Evolutionary conservation across 148 eudicot species (phyloP).

Genomic region (Hydrangea macrophylla): DNA sequence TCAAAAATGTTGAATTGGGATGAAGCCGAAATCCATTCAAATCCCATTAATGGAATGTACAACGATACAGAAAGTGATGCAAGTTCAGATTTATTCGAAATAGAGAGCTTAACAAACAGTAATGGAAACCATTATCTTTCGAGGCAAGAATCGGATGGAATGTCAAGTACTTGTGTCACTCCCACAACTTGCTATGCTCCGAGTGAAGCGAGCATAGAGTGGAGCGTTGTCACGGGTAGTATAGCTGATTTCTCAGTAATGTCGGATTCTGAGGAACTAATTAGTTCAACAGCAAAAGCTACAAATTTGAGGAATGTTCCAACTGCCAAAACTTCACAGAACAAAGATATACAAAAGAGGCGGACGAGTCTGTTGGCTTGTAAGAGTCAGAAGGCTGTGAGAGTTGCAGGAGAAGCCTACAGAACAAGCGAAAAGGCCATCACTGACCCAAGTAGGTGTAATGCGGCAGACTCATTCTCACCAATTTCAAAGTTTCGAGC

Average conservation of each 20-base stretch:
- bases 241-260: conserved; percentile 53
- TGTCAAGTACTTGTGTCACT: conserved; percentile 26
- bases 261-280: conserved; percentile 50
- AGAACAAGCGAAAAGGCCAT: conserved; percentile 6
- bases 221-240: conserved; percentile 86
- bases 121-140: conserved; percentile 30
- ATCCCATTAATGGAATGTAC: conserved; percentile 9
- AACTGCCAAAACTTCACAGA: neutral
- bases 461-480: conserved; percentile 25
- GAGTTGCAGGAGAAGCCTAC: conserved; percentile 50
- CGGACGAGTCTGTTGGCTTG: conserved; percentile 53
- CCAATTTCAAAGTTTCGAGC: conserved; percentile 40
- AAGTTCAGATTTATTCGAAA: conserved; percentile 69
- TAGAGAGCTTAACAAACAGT: conserved; percentile 49
- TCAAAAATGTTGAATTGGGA: conserved; percentile 45
- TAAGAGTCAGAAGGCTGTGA: conserved; percentile 66
- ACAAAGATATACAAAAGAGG: conserved; percentile 23
- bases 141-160: conserved; percentile 23
- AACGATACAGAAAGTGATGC: conserved; percentile 50
- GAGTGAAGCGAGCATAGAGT: conserved; percentile 81
- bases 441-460: conserved; percentile 17
- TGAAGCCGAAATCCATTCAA: conserved; percentile 22
- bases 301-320: conserved; percentile 3
- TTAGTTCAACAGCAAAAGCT: conserved; percentile 1
- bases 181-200: conserved; percentile 58